Conservation (phyloP, 1,284 basidiomycete species). For the Malassezia obtusa region DNA sequence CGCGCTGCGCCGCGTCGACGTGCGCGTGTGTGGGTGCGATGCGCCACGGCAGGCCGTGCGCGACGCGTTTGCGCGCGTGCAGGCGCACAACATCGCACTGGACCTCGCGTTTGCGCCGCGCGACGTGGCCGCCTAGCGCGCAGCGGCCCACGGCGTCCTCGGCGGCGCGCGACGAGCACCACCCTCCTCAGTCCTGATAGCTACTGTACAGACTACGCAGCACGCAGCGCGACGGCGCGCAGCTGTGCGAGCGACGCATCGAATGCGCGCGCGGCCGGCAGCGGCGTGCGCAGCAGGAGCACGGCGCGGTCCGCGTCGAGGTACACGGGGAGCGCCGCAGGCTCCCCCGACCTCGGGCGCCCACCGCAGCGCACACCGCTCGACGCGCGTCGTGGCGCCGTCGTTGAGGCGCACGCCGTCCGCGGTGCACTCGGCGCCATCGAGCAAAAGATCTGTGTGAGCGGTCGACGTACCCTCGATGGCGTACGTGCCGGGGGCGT, state of each 20-base stretch:
- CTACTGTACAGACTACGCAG: slow-evolving; percentile 5
- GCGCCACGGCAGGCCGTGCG: no score
- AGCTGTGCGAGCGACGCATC: slow-evolving; percentile 25
- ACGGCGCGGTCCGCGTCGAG: slow-evolving; percentile 80
- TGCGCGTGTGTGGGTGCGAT: no score
- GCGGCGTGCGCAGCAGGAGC: slow-evolving; percentile 64
- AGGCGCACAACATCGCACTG: no score
- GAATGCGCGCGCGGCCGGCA: slow-evolving; percentile 56
- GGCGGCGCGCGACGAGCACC: no score
- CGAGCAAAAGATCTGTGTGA: slow-evolving; percentile 21
- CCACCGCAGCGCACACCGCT: slow-evolving; percentile 32
- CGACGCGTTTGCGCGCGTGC: no score
- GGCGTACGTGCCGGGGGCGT: slow-evolving; percentile 21
- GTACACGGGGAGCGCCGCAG: slow-evolving; percentile 66
- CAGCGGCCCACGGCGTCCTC: no score
- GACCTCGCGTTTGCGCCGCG: no score
- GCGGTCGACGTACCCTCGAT: slow-evolving; percentile 7
- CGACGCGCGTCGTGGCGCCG: slow-evolving; percentile 28
- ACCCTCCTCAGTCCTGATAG: neutral
- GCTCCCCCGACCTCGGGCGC: slow-evolving; percentile 5
- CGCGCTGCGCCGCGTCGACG: no score
- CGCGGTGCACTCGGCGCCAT: slow-evolving; percentile 32
- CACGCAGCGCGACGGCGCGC: slow-evolving; percentile 41
- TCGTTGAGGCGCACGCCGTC: slow-evolving; percentile 23
- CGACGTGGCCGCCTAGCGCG: no score